phyloP scores from a whole-genome alignment of 768 basidiomycete genomes.

The Gautieria morchelliformis region DNA sequence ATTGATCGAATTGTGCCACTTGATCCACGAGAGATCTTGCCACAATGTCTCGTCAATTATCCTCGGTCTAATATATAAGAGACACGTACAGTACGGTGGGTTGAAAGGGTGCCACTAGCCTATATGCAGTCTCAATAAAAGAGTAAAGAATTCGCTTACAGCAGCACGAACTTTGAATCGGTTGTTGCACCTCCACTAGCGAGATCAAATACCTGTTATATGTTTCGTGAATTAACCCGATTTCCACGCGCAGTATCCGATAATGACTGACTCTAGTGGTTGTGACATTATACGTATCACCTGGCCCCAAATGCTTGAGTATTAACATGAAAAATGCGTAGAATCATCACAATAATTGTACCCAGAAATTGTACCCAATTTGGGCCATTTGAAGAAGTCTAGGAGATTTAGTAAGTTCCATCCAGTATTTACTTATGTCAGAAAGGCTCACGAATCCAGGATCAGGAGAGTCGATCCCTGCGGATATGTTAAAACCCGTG shows the following conservation, averaged over 20 bases:
- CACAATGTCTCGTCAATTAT: not conserved
- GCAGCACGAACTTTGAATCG: slow-evolving; percentile 19
- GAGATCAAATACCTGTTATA: slow-evolving; percentile 19
- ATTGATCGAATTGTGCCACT: slow-evolving; percentile 24
- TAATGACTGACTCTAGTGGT: slow-evolving; percentile 31
- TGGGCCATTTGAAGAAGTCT: slow-evolving; percentile 54
- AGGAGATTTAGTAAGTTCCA: not conserved
- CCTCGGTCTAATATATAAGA: not conserved
- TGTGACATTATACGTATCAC: slow-evolving; percentile 46
- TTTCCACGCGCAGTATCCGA: too few species aligned
- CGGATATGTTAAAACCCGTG: slow-evolving; percentile 50
- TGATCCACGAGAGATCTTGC: slow-evolving; percentile 28
- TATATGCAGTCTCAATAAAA: not conserved
- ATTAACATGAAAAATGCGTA: slow-evolving; percentile 5
- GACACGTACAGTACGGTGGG: slow-evolving; percentile 25
- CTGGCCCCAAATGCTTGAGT: slow-evolving; percentile 17
- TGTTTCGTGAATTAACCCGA: not conserved
- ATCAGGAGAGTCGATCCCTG: slow-evolving; percentile 40
- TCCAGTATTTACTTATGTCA: not conserved
- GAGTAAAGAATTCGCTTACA: not conserved
- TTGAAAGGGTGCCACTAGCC: slow-evolving; percentile 25
- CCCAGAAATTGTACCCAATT: slow-evolving; percentile 53
- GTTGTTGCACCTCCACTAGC: slow-evolving; percentile 30
- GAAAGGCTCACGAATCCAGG: slow-evolving; percentile 39
- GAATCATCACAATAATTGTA: slow-evolving; percentile 15